Conservation (phyloP, 2,329 filamentous ascomycete genomes). For the Claviceps digitariae region DNA sequence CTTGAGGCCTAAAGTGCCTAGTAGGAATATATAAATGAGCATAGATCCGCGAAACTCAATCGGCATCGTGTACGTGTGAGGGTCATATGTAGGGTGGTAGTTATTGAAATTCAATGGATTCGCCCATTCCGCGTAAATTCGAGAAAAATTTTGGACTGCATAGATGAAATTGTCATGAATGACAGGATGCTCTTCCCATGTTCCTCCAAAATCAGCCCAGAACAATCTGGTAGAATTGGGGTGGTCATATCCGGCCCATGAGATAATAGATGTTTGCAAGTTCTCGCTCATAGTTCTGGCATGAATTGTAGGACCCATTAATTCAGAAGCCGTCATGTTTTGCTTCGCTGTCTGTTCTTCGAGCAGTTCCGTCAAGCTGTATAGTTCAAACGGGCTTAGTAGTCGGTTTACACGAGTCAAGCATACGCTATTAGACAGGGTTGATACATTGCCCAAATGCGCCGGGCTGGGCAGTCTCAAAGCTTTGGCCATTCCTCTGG, state of each 20-base stretch:
- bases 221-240: conserved; percentile 10
- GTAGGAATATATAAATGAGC: conserved; percentile 25
- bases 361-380: background rate
- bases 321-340: background rate
- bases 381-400: background rate
- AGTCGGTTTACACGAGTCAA: background rate
- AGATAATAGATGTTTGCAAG: no score
- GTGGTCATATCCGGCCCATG: conserved; percentile 1
- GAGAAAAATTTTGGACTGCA: conserved; percentile 24
- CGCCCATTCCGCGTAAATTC: conserved; percentile 25
- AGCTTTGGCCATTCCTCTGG: background rate
- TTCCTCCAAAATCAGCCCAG: conserved; percentile 25
- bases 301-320: background rate
- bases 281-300: background rate
- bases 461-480: background rate
- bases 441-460: background rate
- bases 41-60: conserved; percentile 29
- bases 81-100: conserved; percentile 26
- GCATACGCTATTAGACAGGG: background rate
- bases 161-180: conserved; percentile 25
- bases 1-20: conserved; percentile 24
- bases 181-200: conserved; percentile 27
- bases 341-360: background rate
- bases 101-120: conserved; percentile 27
- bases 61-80: conserved; percentile 28